A percentile compares a stretch with the other conserved stretches of the same genome.
These are phyloP conservation scores for Decorospora gaudefroyi DNA, from an alignment of 2,329 filamentous ascomycete species.

Conservation along the genomic window DNA sequence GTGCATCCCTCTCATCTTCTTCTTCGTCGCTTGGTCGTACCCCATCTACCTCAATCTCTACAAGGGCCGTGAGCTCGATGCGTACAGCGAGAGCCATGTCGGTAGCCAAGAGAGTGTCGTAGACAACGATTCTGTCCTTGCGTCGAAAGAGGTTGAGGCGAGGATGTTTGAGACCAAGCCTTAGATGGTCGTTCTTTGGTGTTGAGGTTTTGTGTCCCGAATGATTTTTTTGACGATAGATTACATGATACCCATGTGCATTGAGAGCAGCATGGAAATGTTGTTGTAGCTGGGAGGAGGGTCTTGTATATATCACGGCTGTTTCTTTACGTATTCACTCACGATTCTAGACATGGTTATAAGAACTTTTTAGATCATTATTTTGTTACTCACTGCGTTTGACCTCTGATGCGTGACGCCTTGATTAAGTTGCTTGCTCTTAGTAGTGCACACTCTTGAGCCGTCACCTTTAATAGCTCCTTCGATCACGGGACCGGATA, in stretches of 20 bases:
- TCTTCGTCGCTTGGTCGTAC: constrained; percentile 43
- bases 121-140: constrained; percentile 34
- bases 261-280: constrained; percentile 1
- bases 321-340: neutral
- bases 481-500: neutral
- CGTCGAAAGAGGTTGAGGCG: constrained; percentile 33
- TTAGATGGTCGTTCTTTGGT: neutral
- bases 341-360: neutral
- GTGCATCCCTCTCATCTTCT: constrained; percentile 46
- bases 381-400: no score
- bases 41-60: constrained; percentile 46
- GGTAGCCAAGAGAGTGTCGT: constrained; percentile 30
- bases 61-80: constrained; percentile 45
- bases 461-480: neutral
- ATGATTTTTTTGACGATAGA: constrained; percentile 2
- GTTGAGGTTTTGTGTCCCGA: neutral
- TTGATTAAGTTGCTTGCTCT: no score
- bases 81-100: constrained; percentile 41
- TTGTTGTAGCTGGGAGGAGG: neutral
- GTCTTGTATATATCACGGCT: constrained; percentile 6
- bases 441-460: no score
- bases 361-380: neutral
- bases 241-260: constrained; percentile 4
- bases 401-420: no score
- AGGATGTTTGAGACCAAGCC: constrained; percentile 22